Conservation (phyloP, 441 rosid species). For the Pelargonium australe region DNA sequence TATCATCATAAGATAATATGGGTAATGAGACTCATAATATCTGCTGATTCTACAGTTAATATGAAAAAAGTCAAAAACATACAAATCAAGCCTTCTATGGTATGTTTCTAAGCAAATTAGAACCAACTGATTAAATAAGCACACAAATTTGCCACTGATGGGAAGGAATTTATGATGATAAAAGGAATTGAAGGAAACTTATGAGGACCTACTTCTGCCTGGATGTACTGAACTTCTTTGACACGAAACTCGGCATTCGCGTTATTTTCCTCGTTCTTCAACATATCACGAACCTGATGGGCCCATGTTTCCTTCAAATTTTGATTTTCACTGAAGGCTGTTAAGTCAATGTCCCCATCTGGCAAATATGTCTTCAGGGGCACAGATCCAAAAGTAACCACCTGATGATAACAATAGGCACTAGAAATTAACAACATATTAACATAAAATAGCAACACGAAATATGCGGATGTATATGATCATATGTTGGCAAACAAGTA, state of each 20-base stretch:
- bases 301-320: slow-evolving; percentile 17
- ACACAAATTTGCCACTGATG: not conserved
- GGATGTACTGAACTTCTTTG: slow-evolving; percentile 21
- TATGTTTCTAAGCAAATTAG: not conserved
- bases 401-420: slow-evolving; percentile 36
- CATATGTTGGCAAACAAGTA: not conserved
- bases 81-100: not conserved
- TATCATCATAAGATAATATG: too few species aligned
- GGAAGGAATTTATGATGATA: not conserved
- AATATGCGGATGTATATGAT: not conserved
- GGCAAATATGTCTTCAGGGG: slow-evolving; percentile 96
- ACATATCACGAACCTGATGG: slow-evolving; percentile 10
- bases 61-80: too few species aligned
- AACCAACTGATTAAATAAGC: not conserved
- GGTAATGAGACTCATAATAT: too few species aligned
- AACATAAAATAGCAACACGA: not conserved
- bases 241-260: slow-evolving; percentile 18
- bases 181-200: slow-evolving; percentile 22
- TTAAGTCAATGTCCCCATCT: slow-evolving; percentile 95
- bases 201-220: slow-evolving; percentile 15
- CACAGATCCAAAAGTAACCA: slow-evolving; percentile 92
- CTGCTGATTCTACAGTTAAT: too few species aligned
- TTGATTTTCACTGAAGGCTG: slow-evolving; percentile 30
- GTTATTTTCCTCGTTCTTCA: slow-evolving; percentile 14
- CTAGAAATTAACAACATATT: not conserved